A percentile compares a stretch with the other conserved stretches of the same genome.
phyloP scores from a whole-genome alignment of 192 early-diverging fungal species.

The Backusella sp. region DNA sequence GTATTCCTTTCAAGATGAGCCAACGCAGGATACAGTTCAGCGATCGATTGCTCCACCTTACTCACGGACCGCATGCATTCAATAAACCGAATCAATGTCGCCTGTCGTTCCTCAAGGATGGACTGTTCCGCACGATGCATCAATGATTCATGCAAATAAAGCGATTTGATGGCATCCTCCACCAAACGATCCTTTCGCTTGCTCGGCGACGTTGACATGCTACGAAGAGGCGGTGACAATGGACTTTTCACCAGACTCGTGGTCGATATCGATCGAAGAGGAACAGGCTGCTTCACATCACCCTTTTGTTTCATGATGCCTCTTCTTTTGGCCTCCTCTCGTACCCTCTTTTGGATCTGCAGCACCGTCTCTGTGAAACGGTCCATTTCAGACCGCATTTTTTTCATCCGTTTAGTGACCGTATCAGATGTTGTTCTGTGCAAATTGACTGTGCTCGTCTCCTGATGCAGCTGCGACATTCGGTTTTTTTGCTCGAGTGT shows the following conservation, averaged over 20 bases:
- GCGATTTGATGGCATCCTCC: background rate
- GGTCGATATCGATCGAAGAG: background rate
- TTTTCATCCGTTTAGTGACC: background rate
- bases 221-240: background rate
- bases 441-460: background rate
- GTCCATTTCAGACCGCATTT: background rate
- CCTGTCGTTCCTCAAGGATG: background rate
- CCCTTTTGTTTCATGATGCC: background rate
- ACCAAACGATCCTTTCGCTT: background rate
- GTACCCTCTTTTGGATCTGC: conserved; percentile 4
- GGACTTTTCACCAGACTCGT: background rate
- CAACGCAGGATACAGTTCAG: conserved; percentile 2
- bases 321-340: background rate
- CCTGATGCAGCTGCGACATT: background rate
- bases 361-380: conserved; percentile 5
- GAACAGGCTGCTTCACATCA: background rate
- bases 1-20: conserved; percentile 1
- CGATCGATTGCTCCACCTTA: conserved; percentile 3
- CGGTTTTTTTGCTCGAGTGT: conserved; percentile 9
- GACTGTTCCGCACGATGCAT: conserved; percentile 1
- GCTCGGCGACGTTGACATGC: background rate
- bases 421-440: background rate
- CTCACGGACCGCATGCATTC: conserved; percentile 1
- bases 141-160: conserved; percentile 2
- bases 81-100: background rate